Base-by-base conservation (phyloP, 2,329 filamentous ascomycete genomes). In the Monilinia polystroma region DNA sequence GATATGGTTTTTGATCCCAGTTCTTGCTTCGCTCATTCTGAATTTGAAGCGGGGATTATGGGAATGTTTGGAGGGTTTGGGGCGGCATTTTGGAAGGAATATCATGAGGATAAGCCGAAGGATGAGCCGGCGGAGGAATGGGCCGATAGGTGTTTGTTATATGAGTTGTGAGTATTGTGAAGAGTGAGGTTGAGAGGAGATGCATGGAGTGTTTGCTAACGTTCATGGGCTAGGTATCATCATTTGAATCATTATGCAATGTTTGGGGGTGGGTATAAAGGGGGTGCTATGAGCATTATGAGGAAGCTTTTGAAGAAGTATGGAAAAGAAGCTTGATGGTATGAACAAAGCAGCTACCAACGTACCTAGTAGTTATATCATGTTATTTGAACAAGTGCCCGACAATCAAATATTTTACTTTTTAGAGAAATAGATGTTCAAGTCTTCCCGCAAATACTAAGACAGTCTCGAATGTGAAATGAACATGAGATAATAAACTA, bases 11-110 rank as follows among this genome's bases (percentile, higher is more conserved):
- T 88, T 75, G 94, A 97, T 75, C 87, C 93, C 0, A 90, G 89
- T 2, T 85, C 87, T 53, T 90, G 90, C 70, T 97, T 96, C 75
- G 92, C 89, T 1, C 93, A 97, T 76, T 90, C 84, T 1, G 94
- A 98, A 80, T 97, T 89, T 77, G 94, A 97, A 72, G 80, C 96
- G 63, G 94, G 94, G 0, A 97, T 96, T 71, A 97, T 97, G 93
- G 86, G 85, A 63, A 96, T 97, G 93, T 98, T 97, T 83, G 93
- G 93, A 0, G 94, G 94, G 0, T 97, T 96, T 77, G 87, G 87
- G 0, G 73, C 77, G 0, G 77, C 75, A 0, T 96, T 97, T 73
- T 87, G 90, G 82, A 83, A 83, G 43, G 91, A 95, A 75, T 98
- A 97, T 76, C 86, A 91, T 76, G 77, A 80, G 51, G 75, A 92